phyloP scores from a whole-genome alignment of 2,329 filamentous ascomycete genomes.

The Fusarium xyrophilum region DNA sequence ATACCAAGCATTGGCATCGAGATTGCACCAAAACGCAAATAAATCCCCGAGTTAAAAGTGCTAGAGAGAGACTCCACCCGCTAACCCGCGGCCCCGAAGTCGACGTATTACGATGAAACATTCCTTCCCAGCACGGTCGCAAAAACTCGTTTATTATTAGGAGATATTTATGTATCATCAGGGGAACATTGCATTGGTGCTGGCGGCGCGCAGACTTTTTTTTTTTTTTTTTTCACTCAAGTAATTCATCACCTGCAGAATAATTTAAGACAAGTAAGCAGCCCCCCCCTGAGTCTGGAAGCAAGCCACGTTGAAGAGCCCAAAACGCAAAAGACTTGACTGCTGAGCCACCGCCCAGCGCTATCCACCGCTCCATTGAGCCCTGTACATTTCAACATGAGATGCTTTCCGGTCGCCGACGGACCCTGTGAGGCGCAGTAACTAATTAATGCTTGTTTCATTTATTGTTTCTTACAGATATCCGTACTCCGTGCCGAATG shows the following conservation, averaged over 20 bases:
- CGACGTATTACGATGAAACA: conserved; percentile 24
- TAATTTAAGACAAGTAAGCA: neutral
- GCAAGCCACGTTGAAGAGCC: neutral
- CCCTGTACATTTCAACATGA: neutral
- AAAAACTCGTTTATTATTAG: conserved; percentile 3
- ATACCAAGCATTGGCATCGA: conserved; percentile 1
- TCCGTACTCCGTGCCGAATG: no score
- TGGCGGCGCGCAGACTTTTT: neutral
- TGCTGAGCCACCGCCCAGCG: conserved; percentile 2
- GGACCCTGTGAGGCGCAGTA: neutral
- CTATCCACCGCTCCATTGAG: neutral
- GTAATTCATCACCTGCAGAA: neutral
- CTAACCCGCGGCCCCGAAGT: neutral
- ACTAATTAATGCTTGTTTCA: neutral
- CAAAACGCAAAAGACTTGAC: conserved; percentile 17
- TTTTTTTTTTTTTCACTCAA: neutral
- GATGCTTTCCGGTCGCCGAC: neutral
- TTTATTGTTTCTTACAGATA: no score
- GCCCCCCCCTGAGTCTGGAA: conserved; percentile 7
- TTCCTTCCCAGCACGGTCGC: conserved; percentile 5
- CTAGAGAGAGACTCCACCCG: neutral
- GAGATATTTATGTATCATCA: neutral
- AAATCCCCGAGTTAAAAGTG: neutral
- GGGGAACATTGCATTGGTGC: neutral
- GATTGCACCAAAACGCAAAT: neutral